These are phyloP conservation scores for Aspergillus diversus DNA, from an alignment of 495 filamentous ascomycete species.

Conservation along the genomic window DNA sequence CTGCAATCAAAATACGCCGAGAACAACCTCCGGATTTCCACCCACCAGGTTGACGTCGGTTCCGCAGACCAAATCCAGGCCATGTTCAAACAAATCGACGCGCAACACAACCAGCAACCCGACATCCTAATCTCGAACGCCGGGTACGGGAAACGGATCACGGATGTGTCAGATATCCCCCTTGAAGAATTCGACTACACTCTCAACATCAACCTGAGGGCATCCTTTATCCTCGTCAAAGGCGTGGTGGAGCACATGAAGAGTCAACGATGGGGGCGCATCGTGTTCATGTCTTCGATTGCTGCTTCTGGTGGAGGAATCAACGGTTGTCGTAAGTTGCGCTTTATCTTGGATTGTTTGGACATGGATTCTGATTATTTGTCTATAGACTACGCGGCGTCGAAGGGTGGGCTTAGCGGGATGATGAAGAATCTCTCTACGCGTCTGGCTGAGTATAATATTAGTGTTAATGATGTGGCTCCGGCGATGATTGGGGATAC, in stretches of 20 bases:
- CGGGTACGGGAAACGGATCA: constrained; percentile 54
- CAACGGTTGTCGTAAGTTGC: constrained; percentile 61
- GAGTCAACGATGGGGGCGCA: constrained; percentile 63
- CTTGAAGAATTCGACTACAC: constrained; percentile 71
- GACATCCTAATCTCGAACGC: constrained; percentile 68
- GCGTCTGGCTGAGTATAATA: constrained; percentile 63
- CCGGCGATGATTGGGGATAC: constrained; percentile 76
- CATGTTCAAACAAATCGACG: constrained; percentile 57
- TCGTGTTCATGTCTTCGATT: constrained; percentile 70
- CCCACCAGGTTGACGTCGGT: constrained; percentile 61
- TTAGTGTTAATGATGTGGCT: constrained; percentile 76
- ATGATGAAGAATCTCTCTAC: constrained; percentile 69
- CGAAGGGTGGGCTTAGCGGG: constrained; percentile 64
- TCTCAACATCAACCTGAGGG: constrained; percentile 65
- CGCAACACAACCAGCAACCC: constrained; percentile 55
- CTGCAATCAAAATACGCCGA: constrained; percentile 34
- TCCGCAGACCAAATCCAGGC: constrained; percentile 52
- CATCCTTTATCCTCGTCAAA: constrained; percentile 68
- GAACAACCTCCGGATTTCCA: constrained; percentile 47
- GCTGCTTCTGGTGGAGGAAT: constrained; percentile 67
- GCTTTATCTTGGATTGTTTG: constrained; percentile 13
- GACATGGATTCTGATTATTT: neutral
- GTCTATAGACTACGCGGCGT: constrained; percentile 64
- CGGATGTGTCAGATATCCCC: constrained; percentile 54
- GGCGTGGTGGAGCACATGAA: constrained; percentile 68